Base-by-base conservation (phyloP, 2,329 filamentous ascomycete species). In the Elsinoe arachidis region DNA sequence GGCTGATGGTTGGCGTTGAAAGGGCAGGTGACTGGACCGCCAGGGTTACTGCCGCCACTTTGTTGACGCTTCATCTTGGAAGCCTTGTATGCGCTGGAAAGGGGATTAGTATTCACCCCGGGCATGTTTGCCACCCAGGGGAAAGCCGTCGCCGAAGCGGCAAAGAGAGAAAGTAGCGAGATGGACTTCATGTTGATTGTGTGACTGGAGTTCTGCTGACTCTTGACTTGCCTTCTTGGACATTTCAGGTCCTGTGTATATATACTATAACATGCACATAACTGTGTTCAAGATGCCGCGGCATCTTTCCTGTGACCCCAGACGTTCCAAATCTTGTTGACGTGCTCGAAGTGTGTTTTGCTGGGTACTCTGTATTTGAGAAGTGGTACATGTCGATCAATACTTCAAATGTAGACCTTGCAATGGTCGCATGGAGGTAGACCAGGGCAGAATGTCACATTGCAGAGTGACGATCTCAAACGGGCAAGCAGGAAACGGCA, bases 1-100 rank as follows among this genome's bases (percentile, higher is more conserved):
- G 68, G 64, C 14, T 67, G 61, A 59, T 74, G 73, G 52, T 73
- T 66, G 5, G 68, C 41, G 55, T 74, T 74, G 68, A 69, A 70
- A 3, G 73, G 70, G 61, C 70, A 72, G 14, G 57, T 65, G 1
- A 64, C 66, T 17, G 69, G 59, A 33, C 63, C 61, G 3, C 68
- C 69, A 26, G 64, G 58, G 9, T 61, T 54, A 19, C 59, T 64
- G 9, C 58, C 58, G 5, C 65, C 66, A 37, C 65, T 56, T 58
- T 72, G 70, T 63, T 72, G 70, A 19, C 71, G 63, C 43, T 59
- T 60, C 56, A 33, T 41, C 37, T 58, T 53, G 11, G 62, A 19
- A 11, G 46, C 46, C 34, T 53, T 60, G 23, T 60, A 57, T 43
- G 60, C 61, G 21, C 63, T 58, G 11, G 60, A 63, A 39, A 72